These are phyloP conservation scores for Trichoderma lentiforme DNA, from an alignment of 2,329 filamentous ascomycete species.

Conservation along the genomic window DNA sequence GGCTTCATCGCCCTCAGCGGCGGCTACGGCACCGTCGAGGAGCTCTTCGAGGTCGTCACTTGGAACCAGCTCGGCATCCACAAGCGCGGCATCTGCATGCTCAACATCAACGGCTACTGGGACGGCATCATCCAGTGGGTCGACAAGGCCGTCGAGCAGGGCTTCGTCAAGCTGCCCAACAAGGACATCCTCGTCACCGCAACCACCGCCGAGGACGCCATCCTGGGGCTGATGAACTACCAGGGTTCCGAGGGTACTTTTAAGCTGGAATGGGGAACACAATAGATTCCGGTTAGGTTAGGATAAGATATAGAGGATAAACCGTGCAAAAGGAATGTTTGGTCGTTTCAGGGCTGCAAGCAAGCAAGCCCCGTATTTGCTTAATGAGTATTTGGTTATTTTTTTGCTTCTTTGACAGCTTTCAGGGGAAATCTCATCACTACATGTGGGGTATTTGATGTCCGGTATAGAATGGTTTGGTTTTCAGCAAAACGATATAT, in stretches of 20 bases:
- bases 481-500: neutral
- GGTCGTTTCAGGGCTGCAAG: neutral
- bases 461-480: neutral
- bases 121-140: constrained; percentile 84
- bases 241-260: constrained; percentile 70
- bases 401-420: neutral
- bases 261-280: constrained; percentile 75
- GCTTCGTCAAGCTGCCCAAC: constrained; percentile 72
- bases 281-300: constrained; percentile 39
- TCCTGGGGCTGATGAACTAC: constrained; percentile 69
- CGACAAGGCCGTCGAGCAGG: constrained; percentile 66
- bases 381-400: neutral
- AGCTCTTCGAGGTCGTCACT: constrained; percentile 84
- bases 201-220: constrained; percentile 66
- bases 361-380: neutral
- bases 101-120: constrained; percentile 91
- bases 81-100: constrained; percentile 69
- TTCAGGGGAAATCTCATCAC: neutral
- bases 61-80: constrained; percentile 99
- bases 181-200: constrained; percentile 77
- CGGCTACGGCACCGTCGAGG: constrained; percentile 93
- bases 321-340: neutral
- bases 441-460: neutral
- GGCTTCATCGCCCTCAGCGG: constrained; percentile 88
- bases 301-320: neutral